Evolutionary conservation across 1,284 basidiomycete genomes (phyloP), one percentile per base, ranked within the genome.

Genomic region (Puccinia novopanici): DNA sequence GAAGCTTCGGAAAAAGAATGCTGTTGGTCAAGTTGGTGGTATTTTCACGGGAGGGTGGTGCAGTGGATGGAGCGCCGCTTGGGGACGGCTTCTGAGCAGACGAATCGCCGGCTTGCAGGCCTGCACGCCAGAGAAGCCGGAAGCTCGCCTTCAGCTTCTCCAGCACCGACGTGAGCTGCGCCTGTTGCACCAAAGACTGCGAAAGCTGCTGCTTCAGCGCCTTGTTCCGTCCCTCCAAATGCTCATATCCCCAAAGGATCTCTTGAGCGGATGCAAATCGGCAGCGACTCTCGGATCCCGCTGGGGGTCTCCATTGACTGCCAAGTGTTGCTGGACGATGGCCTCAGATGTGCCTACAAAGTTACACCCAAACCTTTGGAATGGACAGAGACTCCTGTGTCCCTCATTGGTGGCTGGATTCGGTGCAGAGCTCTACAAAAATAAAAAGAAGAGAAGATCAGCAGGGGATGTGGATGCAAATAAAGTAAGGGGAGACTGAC

Each of bases 71-170:
- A n/a, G n/a, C n/a, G n/a, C n/a, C n/a, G n/a, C n/a, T n/a, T n/a
- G n/a, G n/a, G n/a, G n/a, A n/a, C n/a, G n/a, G n/a, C n/a, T n/a
- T n/a, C n/a, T n/a, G n/a, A n/a, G n/a, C n/a, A n/a, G n/a, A n/a
- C n/a, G n/a, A n/a, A n/a, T 42, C 68, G 19, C 68, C 24, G 30
- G 19, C 9, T 19, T 74, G 52, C 52, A 40, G 55, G 19, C n/a
- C n/a, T n/a, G 71, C 57, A 37, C 50, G 45, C 75, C 75, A 76
- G 10, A 76, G 75, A 27, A 67, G 24, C 12, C 61, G 45, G 48
- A 76, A 76, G 50, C 63, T 76, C 30, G 24, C 24, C 40, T 76
- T 48, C n/a, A 59, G 65, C 24, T 63, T 76, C 13, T 76, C 63
- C 10, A 76, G 27, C 0, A 55, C 63, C 19, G 61, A 40, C 13